Base-by-base conservation (phyloP, 2,329 filamentous ascomycete species). In the Epichloe amarillans region DNA sequence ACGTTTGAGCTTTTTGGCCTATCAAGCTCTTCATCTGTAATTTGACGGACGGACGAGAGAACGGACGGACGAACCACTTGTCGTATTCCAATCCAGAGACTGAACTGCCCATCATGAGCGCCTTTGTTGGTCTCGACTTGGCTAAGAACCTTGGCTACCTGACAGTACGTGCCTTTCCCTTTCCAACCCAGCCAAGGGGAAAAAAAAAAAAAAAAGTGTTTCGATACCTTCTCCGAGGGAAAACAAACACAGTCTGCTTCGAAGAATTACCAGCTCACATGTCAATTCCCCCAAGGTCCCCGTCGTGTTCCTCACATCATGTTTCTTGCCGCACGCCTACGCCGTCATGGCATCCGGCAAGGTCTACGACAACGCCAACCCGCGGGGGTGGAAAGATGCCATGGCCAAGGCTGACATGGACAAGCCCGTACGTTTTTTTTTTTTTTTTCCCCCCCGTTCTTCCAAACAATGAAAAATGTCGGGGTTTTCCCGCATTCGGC, bases 281-380 rank as follows among this genome's bases (percentile, higher is more conserved):
- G 15, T 44, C 23, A 2, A 10, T 11, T 3, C 5, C 7, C 7
- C 8, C 30, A 46, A 71, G 71, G 62, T 74, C 41, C 71, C 72
- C 5, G 69, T 57, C 1, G 69, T 66, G 26, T 65, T 72, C 42
- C 2, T 55, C 49, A 10, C 64, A 48, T 52, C 68, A 21, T 61
- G 62, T 48, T 53, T 68, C 43, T 30, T 64, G 19, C 69, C 71
- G 3, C 64, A 71, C 42, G 42, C 55, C 12, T 69, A 70, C 50
- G 63, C 64, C 37, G 48, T 57, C 41, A 12, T 50, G 30, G 23
- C 54, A 8, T 61, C 68, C 2, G 63, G 61, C 42, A 62, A 60
- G 52, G 60, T 60, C 47, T 70, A 65, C 49, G 68, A 74, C 55
- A 55, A 61, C 5, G 62, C 64, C 52, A 62, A 70, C 55, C 72